Percentiles rank a stretch among this genome's conserved stretches.
phyloP scores from a whole-genome alignment of 2,329 filamentous ascomycete species.

The Dendrostoma leiphaemia region DNA sequence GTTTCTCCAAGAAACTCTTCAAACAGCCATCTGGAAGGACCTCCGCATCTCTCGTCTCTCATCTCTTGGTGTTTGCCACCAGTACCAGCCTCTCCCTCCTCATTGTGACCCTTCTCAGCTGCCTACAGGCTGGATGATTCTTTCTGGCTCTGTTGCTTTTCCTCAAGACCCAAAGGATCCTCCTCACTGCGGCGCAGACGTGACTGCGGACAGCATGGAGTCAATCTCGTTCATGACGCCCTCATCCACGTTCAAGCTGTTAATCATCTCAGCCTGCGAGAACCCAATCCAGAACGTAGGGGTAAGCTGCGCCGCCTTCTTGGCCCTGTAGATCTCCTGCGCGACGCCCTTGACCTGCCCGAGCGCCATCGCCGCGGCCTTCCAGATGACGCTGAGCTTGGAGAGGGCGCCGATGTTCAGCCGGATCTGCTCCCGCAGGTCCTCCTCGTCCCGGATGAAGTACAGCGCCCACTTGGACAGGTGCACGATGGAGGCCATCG shows the following conservation, averaged over 20 bases:
- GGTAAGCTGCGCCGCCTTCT: constrained; percentile 51
- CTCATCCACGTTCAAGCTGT: constrained; percentile 55
- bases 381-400: constrained; percentile 68
- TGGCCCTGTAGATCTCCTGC: constrained; percentile 66
- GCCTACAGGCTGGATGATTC: too few species aligned
- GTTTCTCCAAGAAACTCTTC: too few species aligned
- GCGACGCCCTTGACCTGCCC: constrained; percentile 75
- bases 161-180: too few species aligned
- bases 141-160: neutral
- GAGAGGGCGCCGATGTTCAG: constrained; percentile 77
- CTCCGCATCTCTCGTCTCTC: too few species aligned
- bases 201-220: constrained; percentile 30
- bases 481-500: constrained; percentile 77
- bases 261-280: constrained; percentile 54
- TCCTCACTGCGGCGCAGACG: constrained; percentile 15
- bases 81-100: too few species aligned
- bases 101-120: too few species aligned
- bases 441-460: constrained; percentile 61
- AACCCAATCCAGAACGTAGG: constrained; percentile 55
- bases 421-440: constrained; percentile 71
- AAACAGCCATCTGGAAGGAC: too few species aligned
- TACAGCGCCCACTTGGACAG: constrained; percentile 74
- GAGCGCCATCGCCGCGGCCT: constrained; percentile 66
- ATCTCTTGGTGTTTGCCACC: too few species aligned
- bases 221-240: constrained; percentile 59